Percentiles rank a stretch among this genome's conserved stretches.
Evolutionary conservation across 1,284 basidiomycete genomes (phyloP).

Genomic region (Tranzscheliella williamsii): DNA sequence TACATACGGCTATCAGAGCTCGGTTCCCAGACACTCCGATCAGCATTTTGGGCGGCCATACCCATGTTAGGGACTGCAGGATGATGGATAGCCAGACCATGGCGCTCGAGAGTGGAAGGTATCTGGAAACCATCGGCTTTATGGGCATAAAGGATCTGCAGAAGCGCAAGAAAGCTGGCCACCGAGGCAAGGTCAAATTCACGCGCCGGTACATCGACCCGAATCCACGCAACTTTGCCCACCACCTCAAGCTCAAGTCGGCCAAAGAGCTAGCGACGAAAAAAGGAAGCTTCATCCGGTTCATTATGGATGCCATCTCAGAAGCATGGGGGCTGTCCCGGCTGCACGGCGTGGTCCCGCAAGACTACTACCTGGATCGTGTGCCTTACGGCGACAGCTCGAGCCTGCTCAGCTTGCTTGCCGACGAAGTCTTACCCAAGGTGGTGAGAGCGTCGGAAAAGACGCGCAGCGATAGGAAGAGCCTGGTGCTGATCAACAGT

Average conservation of each 20-base stretch:
- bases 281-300: constrained; percentile 46
- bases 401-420: constrained; percentile 49
- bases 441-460: constrained; percentile 52
- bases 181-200: constrained; percentile 57
- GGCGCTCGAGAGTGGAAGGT: constrained; percentile 56
- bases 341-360: constrained; percentile 52
- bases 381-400: constrained; percentile 36
- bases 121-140: constrained; percentile 48
- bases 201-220: constrained; percentile 64
- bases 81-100: constrained; percentile 49
- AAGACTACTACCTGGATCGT: constrained; percentile 57
- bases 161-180: constrained; percentile 18
- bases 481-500: constrained; percentile 55
- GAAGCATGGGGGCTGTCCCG: constrained; percentile 51
- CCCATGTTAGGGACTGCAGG: constrained; percentile 56
- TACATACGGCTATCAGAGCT: constrained; percentile 46
- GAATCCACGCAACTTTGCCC: constrained; percentile 62
- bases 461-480: constrained; percentile 27
- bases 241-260: constrained; percentile 32
- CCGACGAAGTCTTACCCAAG: constrained; percentile 48
- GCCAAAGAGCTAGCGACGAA: constrained; percentile 45
- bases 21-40: constrained; percentile 54
- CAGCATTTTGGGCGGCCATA: constrained; percentile 53
- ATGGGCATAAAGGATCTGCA: constrained; percentile 37
- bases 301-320: constrained; percentile 50